A percentile compares a stretch with the other conserved stretches of the same genome.
Conservation (phyloP, 345 rosid genomes). For the Ceriops zippeliana region DNA sequence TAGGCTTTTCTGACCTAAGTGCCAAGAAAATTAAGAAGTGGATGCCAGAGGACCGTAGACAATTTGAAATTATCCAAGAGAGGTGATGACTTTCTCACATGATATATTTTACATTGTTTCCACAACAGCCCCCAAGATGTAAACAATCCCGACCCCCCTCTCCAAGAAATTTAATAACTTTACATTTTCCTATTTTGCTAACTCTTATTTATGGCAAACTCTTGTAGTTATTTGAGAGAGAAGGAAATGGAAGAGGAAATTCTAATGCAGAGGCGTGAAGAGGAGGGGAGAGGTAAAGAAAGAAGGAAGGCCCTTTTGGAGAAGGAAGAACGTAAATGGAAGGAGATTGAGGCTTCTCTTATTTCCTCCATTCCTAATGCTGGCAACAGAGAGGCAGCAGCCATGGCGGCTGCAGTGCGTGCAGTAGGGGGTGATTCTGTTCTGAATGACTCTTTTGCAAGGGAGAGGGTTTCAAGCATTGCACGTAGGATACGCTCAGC, state of each 20-base stretch:
- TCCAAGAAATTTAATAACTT: background rate
- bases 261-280: slow-evolving; percentile 97
- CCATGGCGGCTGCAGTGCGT: slow-evolving; percentile 99
- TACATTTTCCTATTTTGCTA: slow-evolving; percentile 1
- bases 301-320: slow-evolving; percentile 96
- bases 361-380: slow-evolving; percentile 98
- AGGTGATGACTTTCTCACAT: slow-evolving; percentile 46
- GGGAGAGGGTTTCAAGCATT: slow-evolving; percentile 97
- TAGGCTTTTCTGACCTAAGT: slow-evolving; percentile 93
- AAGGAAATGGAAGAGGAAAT: slow-evolving; percentile 99
- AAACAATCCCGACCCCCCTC: background rate
- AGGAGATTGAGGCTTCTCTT: slow-evolving; percentile 99
- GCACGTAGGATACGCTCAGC: slow-evolving; percentile 86
- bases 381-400: slow-evolving; percentile 99
- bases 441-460: slow-evolving; percentile 97
- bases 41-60: slow-evolving; percentile 99
- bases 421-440: slow-evolving; percentile 99
- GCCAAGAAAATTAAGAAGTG: slow-evolving; percentile 97
- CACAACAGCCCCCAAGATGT: background rate
- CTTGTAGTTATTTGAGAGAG: slow-evolving; percentile 83
- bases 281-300: slow-evolving; percentile 99
- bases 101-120: slow-evolving; percentile 5
- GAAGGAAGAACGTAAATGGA: slow-evolving; percentile 99
- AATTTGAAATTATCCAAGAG: slow-evolving; percentile 96
- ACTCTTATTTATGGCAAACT: slow-evolving; percentile 9